Evolutionary conservation across 495 filamentous ascomycete species (phyloP).

Genomic region (Pseudomonodictys pantanalensis): DNA sequence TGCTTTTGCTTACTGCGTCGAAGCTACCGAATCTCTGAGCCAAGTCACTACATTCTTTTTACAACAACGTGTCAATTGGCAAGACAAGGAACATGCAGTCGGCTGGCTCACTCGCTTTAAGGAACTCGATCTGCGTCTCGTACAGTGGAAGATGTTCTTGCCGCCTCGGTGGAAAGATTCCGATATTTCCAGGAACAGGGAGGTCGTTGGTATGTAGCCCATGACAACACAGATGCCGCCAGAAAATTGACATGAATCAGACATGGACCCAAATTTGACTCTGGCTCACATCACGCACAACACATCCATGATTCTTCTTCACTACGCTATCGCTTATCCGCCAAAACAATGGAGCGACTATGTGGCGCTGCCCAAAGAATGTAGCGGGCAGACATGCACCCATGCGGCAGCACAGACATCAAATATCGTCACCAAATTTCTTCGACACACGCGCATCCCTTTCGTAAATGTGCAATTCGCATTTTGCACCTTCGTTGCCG

Average conservation of each 20-base stretch:
- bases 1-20: slow-evolving; percentile 13
- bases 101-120: slow-evolving; percentile 12
- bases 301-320: slow-evolving; percentile 13
- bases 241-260: no score
- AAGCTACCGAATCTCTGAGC: slow-evolving; percentile 10
- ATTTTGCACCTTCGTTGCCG: slow-evolving; percentile 9
- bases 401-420: slow-evolving; percentile 2
- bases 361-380: slow-evolving; percentile 5
- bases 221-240: no score
- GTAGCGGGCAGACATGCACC: slow-evolving; percentile 4
- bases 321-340: slow-evolving; percentile 10
- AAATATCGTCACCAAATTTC: slow-evolving; percentile 8
- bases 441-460: not conserved
- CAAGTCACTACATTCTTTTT: slow-evolving; percentile 16
- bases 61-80: slow-evolving; percentile 18
- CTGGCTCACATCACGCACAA: slow-evolving; percentile 14
- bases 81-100: slow-evolving; percentile 10
- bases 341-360: slow-evolving; percentile 8
- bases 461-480: slow-evolving; percentile 13
- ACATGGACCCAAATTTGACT: slow-evolving; percentile 15
- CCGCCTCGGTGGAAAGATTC: slow-evolving; percentile 14
- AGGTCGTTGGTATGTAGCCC: no score
- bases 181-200: slow-evolving; percentile 1
- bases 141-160: slow-evolving; percentile 13
- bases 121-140: slow-evolving; percentile 6